Evolutionary conservation across 1,284 basidiomycete genomes (phyloP).

Genomic region (Naganishia sp.): DNA sequence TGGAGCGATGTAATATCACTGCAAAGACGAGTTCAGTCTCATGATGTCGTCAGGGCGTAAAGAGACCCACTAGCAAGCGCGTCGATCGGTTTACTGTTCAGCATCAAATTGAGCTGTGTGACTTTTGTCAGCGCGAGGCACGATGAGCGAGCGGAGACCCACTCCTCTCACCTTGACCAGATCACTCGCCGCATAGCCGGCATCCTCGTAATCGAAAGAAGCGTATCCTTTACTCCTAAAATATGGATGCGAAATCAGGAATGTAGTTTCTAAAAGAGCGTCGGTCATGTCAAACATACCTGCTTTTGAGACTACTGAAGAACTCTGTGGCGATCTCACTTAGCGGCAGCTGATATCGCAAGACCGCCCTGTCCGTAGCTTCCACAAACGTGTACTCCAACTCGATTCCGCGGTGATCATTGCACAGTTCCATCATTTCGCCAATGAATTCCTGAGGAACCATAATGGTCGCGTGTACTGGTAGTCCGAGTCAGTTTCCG

Average conservation of each 20-base stretch:
- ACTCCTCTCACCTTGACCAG: conserved; percentile 67
- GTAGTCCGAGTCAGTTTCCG: neutral
- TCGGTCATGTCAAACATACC: conserved; percentile 25
- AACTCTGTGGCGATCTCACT: conserved; percentile 87
- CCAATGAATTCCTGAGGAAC: conserved; percentile 89
- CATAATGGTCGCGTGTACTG: conserved; percentile 82
- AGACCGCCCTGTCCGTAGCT: conserved; percentile 63
- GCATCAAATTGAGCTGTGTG: conserved; percentile 76
- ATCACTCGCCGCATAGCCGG: conserved; percentile 76
- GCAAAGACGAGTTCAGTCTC: neutral
- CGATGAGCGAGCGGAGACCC: neutral
- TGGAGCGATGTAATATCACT: conserved; percentile 72
- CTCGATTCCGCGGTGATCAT: conserved; percentile 70
- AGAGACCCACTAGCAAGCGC: conserved; percentile 65
- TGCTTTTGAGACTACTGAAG: conserved; percentile 82
- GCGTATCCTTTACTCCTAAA: conserved; percentile 79
- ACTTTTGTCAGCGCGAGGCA: conserved; percentile 2
- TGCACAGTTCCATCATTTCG: conserved; percentile 86
- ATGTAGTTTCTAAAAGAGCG: neutral
- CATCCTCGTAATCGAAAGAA: conserved; percentile 92
- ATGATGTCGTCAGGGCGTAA: too few species aligned
- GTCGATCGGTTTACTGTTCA: conserved; percentile 85
- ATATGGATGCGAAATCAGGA: conserved; percentile 43
- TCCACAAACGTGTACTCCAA: conserved; percentile 78
- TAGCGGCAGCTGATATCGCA: conserved; percentile 80